phyloP scores from a whole-genome alignment of 2,329 filamentous ascomycete species.

The Penicillium sp. region DNA sequence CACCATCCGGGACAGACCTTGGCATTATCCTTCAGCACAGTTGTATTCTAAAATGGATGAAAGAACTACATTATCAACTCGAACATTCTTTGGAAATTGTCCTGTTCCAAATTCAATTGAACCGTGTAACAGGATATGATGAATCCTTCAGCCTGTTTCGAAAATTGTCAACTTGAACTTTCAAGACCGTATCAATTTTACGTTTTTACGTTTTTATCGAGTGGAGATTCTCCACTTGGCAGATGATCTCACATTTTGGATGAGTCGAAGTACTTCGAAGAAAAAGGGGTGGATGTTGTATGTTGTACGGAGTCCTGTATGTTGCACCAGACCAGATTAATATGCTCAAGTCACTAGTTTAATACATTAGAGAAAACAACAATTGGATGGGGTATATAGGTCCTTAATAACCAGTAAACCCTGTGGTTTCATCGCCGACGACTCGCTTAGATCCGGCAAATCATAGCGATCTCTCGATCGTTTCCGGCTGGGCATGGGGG shows the following conservation, averaged over 20 bases:
- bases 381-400: not conserved
- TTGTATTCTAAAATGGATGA: no score
- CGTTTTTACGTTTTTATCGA: not conserved
- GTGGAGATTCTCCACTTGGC: not conserved
- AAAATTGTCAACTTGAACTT: not conserved
- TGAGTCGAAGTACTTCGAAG: not conserved
- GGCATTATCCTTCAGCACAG: not conserved
- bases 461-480: slow-evolving; percentile 11
- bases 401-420: not conserved
- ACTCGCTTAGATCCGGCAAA: not conserved
- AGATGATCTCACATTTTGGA: not conserved
- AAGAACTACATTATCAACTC: no score
- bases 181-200: not conserved
- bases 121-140: not conserved
- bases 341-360: no score
- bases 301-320: no score
- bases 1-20: not conserved
- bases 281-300: not conserved
- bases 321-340: not conserved
- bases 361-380: not conserved
- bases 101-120: no score
- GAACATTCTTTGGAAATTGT: no score
- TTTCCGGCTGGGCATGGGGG: slow-evolving; percentile 6
- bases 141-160: not conserved
- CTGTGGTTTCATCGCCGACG: not conserved